Conservation (phyloP, 2,329 filamentous ascomycete genomes). For the Rachicladosporium sp. region DNA sequence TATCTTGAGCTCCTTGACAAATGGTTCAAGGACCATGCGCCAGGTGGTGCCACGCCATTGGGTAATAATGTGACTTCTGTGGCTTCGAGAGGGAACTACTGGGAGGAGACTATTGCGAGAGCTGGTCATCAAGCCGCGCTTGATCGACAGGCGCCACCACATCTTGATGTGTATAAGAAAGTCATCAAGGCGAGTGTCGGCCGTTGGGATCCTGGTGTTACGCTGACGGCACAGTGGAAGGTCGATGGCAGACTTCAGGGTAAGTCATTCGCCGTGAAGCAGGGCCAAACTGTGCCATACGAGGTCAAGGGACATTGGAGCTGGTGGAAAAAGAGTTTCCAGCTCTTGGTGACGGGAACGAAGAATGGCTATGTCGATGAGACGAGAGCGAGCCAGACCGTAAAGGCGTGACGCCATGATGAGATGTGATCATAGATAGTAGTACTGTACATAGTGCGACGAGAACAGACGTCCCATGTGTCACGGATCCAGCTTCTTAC, state of each 20-base stretch:
- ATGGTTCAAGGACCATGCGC: conserved; percentile 23
- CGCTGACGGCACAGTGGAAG: conserved; percentile 23
- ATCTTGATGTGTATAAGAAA: conserved; percentile 7
- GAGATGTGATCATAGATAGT: background rate
- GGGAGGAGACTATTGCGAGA: conserved; percentile 21
- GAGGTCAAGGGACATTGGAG: background rate
- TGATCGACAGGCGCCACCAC: conserved; percentile 20
- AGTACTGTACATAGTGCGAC: too few relatives aligned
- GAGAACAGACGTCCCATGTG: too few relatives aligned
- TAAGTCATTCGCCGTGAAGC: conserved; percentile 15
- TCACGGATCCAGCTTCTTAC: background rate
- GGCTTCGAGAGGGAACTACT: conserved; percentile 21
- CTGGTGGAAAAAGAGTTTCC: too few relatives aligned
- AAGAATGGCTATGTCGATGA: conserved; percentile 4
- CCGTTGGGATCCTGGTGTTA: conserved; percentile 27
- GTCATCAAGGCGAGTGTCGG: conserved; percentile 15
- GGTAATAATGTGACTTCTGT: conserved; percentile 10
- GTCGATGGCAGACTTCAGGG: conserved; percentile 16
- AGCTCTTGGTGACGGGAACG: conserved; percentile 1
- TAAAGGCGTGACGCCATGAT: conserved; percentile 2
- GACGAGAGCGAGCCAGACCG: conserved; percentile 1
- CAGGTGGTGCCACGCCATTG: conserved; percentile 20
- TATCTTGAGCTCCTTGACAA: conserved; percentile 23
- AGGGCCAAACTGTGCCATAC: conserved; percentile 12
- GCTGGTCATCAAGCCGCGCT: conserved; percentile 25